phyloP scores from a whole-genome alignment of 2,329 filamentous ascomycete species.

The Septoria linicola region DNA sequence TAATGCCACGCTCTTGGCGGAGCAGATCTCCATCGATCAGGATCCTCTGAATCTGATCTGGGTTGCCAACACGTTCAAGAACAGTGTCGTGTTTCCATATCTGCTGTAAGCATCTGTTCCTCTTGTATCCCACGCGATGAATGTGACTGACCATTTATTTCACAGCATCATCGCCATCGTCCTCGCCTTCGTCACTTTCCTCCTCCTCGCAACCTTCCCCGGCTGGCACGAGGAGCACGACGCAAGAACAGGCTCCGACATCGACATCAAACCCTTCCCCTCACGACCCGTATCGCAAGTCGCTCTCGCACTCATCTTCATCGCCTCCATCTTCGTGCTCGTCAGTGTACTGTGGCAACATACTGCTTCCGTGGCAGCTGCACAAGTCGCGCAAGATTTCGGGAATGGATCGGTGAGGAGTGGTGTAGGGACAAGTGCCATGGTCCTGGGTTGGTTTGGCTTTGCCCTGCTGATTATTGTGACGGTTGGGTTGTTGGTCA shows the following conservation, averaged over 20 bases:
- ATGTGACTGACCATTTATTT: conserved; percentile 11
- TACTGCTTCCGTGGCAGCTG: conserved; percentile 92
- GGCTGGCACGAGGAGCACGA: conserved; percentile 94
- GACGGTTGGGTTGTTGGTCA: conserved; percentile 89
- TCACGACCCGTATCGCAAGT: conserved; percentile 89
- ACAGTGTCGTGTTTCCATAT: conserved; percentile 97
- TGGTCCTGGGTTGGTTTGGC: conserved; percentile 97
- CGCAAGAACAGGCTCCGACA: conserved; percentile 70
- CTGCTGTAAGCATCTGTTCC: conserved; percentile 65
- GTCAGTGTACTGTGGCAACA: conserved; percentile 81
- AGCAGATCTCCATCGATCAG: conserved; percentile 84
- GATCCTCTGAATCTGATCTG: conserved; percentile 96
- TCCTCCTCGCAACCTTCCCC: conserved; percentile 93
- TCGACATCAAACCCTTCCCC: conserved; percentile 91
- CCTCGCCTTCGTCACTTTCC: conserved; percentile 92
- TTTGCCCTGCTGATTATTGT: conserved; percentile 92
- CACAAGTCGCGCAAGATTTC: conserved; percentile 87
- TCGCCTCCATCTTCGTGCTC: conserved; percentile 64
- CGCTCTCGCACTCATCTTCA: conserved; percentile 86
- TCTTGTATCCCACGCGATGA: not conserved
- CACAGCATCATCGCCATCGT: conserved; percentile 91
- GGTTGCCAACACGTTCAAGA: conserved; percentile 95
- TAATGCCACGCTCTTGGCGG: conserved; percentile 89
- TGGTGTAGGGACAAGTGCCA: conserved; percentile 88
- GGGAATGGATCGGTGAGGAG: conserved; percentile 84